These are phyloP conservation scores for Tricholoma terreum DNA, from an alignment of 768 basidiomycete genomes.

Conservation along the genomic window DNA sequence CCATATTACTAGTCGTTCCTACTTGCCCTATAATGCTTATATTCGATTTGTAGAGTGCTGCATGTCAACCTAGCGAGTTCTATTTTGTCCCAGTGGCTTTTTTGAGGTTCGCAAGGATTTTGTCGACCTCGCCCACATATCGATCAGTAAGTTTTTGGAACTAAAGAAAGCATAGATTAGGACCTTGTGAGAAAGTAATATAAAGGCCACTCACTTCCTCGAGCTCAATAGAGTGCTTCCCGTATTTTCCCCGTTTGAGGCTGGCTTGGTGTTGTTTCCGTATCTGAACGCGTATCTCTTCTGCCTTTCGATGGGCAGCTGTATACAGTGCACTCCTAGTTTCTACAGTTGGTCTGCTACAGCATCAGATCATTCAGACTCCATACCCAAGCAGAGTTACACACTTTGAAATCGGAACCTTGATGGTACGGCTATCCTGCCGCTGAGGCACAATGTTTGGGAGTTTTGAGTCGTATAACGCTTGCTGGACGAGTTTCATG, in stretches of 20 bases:
- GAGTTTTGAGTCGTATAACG: slow-evolving; percentile 71
- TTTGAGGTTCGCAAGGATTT: slow-evolving; percentile 58
- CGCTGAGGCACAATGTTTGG: slow-evolving; percentile 71
- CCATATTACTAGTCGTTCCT: neutral
- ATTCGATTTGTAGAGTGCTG: neutral
- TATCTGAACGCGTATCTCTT: slow-evolving; percentile 72
- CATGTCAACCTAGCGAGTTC: neutral
- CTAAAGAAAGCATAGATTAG: slow-evolving; percentile 31
- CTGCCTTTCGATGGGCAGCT: slow-evolving; percentile 60
- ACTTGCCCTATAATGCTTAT: neutral
- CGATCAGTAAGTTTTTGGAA: slow-evolving; percentile 72
- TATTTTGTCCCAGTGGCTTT: slow-evolving; percentile 46
- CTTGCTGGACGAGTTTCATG: slow-evolving; percentile 72
- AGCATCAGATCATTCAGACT: neutral
- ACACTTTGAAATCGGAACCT: slow-evolving; percentile 78
- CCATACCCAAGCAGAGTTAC: slow-evolving; percentile 7
- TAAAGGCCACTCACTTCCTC: slow-evolving; percentile 53
- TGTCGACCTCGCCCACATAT: slow-evolving; percentile 64
- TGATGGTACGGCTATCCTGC: slow-evolving; percentile 68
- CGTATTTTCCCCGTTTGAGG: slow-evolving; percentile 66
- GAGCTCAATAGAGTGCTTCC: slow-evolving; percentile 65
- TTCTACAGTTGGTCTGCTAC: slow-evolving; percentile 70
- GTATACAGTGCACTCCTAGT: slow-evolving; percentile 55
- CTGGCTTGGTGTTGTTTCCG: slow-evolving; percentile 67
- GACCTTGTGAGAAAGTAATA: neutral